A percentile compares a stretch with the other conserved stretches of the same genome.
Conservation (phyloP, 1,284 basidiomycete genomes). For the Leucoagaricus sp. region DNA sequence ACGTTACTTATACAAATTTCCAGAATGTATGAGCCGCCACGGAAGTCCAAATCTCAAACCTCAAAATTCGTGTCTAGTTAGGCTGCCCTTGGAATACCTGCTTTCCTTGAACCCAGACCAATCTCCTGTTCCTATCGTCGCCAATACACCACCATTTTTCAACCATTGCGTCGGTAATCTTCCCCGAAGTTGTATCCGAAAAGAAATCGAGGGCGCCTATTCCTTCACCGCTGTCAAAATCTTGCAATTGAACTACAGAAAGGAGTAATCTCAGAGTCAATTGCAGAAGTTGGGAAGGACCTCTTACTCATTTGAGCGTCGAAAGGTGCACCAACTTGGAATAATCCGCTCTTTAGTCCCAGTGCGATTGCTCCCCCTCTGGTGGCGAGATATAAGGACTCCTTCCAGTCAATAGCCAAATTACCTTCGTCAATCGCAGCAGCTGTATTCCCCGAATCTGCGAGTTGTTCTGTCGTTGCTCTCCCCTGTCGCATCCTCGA, state of each 20-base stretch:
- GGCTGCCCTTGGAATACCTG: not conserved
- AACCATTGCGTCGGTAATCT: slow-evolving; percentile 43
- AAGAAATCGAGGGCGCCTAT: slow-evolving; percentile 73
- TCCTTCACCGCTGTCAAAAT: slow-evolving; percentile 39
- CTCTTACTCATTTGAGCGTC: slow-evolving; percentile 75
- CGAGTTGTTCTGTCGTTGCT: slow-evolving; percentile 1
- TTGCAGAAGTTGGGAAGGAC: too few species aligned
- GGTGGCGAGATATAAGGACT: slow-evolving; percentile 78
- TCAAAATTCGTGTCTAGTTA: not conserved
- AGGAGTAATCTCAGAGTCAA: slow-evolving; percentile 4
- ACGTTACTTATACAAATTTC: too few species aligned
- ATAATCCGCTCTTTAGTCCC: slow-evolving; percentile 55
- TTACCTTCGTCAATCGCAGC: not conserved
- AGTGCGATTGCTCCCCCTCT: slow-evolving; percentile 73
- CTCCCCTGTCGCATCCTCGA: slow-evolving; percentile 72
- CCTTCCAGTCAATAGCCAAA: slow-evolving; percentile 74
- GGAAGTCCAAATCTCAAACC: not conserved
- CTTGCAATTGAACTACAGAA: slow-evolving; percentile 52
- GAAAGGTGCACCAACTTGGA: slow-evolving; percentile 71
- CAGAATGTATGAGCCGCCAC: too few species aligned
- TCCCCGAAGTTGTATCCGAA: slow-evolving; percentile 34
- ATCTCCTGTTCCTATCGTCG: slow-evolving; percentile 61
- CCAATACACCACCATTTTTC: slow-evolving; percentile 92
- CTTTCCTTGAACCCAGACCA: slow-evolving; percentile 77
- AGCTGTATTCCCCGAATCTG: not conserved